Percentiles rank a stretch among this genome's conserved stretches.
phyloP scores from a whole-genome alignment of 805 yeast genomes.

The Kodamaea kakaduensis region DNA sequence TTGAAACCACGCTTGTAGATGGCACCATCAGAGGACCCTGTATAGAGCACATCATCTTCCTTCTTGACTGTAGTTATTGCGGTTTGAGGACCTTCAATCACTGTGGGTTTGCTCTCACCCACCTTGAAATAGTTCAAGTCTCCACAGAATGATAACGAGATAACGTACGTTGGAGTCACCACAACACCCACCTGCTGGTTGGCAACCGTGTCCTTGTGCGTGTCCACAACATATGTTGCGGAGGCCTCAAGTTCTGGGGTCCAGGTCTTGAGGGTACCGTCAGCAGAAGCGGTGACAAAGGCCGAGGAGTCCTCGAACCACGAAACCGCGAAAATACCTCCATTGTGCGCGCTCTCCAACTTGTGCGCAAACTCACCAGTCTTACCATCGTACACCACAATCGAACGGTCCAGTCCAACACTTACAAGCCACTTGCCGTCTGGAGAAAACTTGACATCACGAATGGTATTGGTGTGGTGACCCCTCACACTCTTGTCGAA shows the following conservation, averaged over 20 bases:
- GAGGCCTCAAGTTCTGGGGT: conserved; percentile 3
- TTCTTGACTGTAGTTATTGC: conserved; percentile 60
- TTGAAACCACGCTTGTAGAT: conserved; percentile 54
- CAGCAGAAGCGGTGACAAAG: conserved; percentile 84
- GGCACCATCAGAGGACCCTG: conserved; percentile 85
- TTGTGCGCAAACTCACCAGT: conserved; percentile 69
- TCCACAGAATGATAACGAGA: conserved; percentile 72
- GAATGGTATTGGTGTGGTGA: conserved; percentile 70
- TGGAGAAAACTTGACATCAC: conserved; percentile 79
- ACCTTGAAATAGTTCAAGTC: conserved; percentile 56
- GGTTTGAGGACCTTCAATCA: conserved; percentile 76
- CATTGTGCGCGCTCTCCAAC: conserved; percentile 56
- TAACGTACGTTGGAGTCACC: conserved; percentile 52
- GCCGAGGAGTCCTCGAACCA: conserved; percentile 55
- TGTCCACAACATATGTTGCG: conserved; percentile 45
- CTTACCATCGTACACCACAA: conserved; percentile 80
- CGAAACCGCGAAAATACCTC: conserved; percentile 75
- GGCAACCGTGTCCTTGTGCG: conserved; percentile 31
- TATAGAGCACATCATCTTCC: conserved; percentile 30
- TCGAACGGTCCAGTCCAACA: conserved; percentile 80
- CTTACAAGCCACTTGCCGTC: conserved; percentile 71
- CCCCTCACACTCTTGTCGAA: conserved; percentile 70
- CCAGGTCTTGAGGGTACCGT: conserved; percentile 69
- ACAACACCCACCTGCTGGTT: conserved; percentile 81
- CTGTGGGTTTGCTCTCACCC: conserved; percentile 32